Percentiles rank a stretch among this genome's conserved stretches.
Conservation (phyloP, 73 alveolate species). For the Paramecium tetraurelia region DNA sequence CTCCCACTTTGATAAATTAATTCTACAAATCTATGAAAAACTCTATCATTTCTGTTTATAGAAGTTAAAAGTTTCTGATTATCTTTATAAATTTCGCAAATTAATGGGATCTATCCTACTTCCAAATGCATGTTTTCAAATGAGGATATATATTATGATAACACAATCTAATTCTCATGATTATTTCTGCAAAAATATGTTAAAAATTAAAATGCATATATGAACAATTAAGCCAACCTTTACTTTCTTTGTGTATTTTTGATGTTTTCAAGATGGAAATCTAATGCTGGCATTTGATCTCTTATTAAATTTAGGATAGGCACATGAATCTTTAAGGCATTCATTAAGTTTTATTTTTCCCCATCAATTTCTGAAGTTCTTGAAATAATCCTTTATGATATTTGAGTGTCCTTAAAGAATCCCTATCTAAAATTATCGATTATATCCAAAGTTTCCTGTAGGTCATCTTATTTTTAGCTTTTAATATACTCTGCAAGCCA, state of each 20-base stretch:
- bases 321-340: constrained; percentile 16
- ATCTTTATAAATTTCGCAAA: constrained; percentile 69
- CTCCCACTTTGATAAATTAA: constrained; percentile 60
- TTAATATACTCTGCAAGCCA: constrained; percentile 51
- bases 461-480: background rate
- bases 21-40: constrained; percentile 33
- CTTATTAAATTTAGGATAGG: constrained; percentile 43
- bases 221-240: constrained; percentile 44
- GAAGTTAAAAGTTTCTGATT: constrained; percentile 18
- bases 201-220: constrained; percentile 31
- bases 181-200: constrained; percentile 49
- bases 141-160: constrained; percentile 8
- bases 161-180: constrained; percentile 43
- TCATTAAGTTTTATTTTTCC: constrained; percentile 42
- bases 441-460: constrained; percentile 50
- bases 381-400: background rate
- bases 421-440: constrained; percentile 52
- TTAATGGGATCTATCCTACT: constrained; percentile 62
- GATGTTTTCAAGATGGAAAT: background rate
- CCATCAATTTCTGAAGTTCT: constrained; percentile 11
- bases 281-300: constrained; percentile 13
- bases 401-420: constrained; percentile 28
- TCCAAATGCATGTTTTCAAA: constrained; percentile 52
- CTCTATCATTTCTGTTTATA: constrained; percentile 20
- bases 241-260: constrained; percentile 13